Evolutionary conservation across 148 eudicot species (phyloP), one percentile per base, ranked within the genome.

Genomic region (Arctostaphylos glauca): DNA sequence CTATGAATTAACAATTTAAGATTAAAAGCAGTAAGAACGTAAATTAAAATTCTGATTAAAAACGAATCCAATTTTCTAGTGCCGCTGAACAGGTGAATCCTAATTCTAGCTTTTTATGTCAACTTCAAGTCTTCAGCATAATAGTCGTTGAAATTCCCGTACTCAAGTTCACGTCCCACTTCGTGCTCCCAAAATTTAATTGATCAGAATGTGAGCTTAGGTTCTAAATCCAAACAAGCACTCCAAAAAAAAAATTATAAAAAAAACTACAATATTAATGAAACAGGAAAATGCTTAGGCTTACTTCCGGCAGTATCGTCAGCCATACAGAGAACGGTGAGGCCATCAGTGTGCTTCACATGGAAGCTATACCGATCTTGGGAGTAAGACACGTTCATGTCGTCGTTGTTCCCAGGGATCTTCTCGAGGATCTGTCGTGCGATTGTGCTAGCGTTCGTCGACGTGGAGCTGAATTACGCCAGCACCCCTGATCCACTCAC

Each of bases 311-410:
- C 92, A 60, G 89, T 89, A 44, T 94, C 97, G 76, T 96, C 99
- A 31, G 99, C 98, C 98, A 96, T 94, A 87, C 99, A 96, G 68
- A 96, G 95, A 31, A 91, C 93, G 74, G 98, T 91, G 85, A 96
- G 93, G 21, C 93, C 94, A 83, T 96, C 98, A 77, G 98, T 94
- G 74, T 98, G 92, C 73, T 92, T 94, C 47, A 93, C 97, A 80
- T 96, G 99, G 75, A 96, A 96, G 25, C 94, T 49, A 6, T 49
- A 49, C 5, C 52, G 52, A 49, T 49, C 52, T 49, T 49, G 52
- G 52, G 52, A 49, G 52, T 49, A 49, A 6, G 52, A 49, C 52
- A 49, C 52, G 52, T 49, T 49, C 5, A 49, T 49, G 52, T 49
- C 6, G 52, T 49, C 6, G 52, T 89, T 88, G 74, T 74, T 86